These are phyloP conservation scores for Warburgia ugandensis DNA, from an alignment of 164 flowering plant genomes.

Conservation along the genomic window DNA sequence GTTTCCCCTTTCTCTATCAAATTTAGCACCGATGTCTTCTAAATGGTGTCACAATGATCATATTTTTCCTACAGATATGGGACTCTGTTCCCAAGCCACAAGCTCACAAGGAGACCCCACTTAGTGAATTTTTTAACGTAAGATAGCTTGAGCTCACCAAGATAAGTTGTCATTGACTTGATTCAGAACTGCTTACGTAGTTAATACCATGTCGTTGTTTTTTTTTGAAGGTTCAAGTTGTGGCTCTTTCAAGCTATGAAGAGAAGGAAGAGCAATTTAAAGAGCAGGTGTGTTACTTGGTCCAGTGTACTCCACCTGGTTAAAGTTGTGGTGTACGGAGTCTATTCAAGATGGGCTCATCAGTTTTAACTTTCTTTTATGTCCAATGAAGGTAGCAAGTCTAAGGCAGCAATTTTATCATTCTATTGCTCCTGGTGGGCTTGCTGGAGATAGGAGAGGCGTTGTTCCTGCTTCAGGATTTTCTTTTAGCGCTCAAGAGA, in stretches of 20 bases:
- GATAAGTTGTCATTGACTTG: not conserved
- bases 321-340: too few relatives aligned
- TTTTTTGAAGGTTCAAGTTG: conserved; percentile 78
- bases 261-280: conserved; percentile 95
- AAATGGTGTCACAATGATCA: conserved; percentile 5
- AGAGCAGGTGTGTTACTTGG: conserved; percentile 72
- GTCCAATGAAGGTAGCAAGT: conserved; percentile 56
- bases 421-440: conserved; percentile 98
- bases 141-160: conserved; percentile 14
- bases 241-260: conserved; percentile 91
- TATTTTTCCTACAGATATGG: conserved; percentile 68
- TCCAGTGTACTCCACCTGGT: too few relatives aligned
- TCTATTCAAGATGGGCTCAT: not conserved
- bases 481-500: conserved; percentile 91
- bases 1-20: conserved; percentile 1
- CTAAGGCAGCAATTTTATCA: conserved; percentile 80
- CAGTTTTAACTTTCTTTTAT: conserved; percentile 3
- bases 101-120: conserved; percentile 81
- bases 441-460: conserved; percentile 93
- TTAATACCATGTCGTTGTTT: not conserved
- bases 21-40: not conserved
- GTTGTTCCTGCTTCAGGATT: conserved; percentile 99
- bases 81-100: conserved; percentile 86
- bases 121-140: conserved; percentile 97
- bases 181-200: not conserved